These are phyloP conservation scores for Yamadazyma kanchanaburiensis DNA, from an alignment of 1,139 yeast genomes.

Conservation along the genomic window DNA sequence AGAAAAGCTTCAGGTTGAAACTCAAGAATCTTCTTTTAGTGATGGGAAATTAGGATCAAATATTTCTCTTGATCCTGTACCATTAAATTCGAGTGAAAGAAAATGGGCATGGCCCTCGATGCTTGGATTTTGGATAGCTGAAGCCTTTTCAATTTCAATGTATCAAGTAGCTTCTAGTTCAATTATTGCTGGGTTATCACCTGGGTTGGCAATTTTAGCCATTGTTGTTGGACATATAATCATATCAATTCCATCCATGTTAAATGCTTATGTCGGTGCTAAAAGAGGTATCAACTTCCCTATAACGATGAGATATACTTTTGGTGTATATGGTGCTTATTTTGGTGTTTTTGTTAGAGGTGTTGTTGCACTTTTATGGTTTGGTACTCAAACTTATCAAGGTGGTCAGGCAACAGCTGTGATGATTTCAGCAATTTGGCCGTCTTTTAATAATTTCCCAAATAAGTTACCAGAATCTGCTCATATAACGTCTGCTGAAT, in stretches of 20 bases:
- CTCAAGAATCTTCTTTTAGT: slow-evolving; percentile 6
- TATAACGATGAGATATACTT: slow-evolving; percentile 13
- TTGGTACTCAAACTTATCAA: slow-evolving; percentile 20
- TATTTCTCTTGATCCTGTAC: slow-evolving; percentile 9
- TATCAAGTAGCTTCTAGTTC: slow-evolving; percentile 12
- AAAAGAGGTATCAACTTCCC: slow-evolving; percentile 18
- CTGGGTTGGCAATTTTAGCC: slow-evolving; percentile 16
- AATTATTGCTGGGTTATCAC: slow-evolving; percentile 12
- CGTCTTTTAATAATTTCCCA: slow-evolving; percentile 15
- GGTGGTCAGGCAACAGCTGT: slow-evolving; percentile 18
- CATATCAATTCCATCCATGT: slow-evolving; percentile 20
- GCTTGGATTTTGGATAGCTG: slow-evolving; percentile 12
- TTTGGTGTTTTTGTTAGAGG: slow-evolving; percentile 19
- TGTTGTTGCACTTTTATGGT: slow-evolving; percentile 20
- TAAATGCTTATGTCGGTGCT: slow-evolving; percentile 17
- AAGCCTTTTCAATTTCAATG: slow-evolving; percentile 12
- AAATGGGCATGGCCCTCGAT: slow-evolving; percentile 11
- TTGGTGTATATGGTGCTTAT: slow-evolving; percentile 14
- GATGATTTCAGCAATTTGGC: slow-evolving; percentile 12
- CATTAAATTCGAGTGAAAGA: slow-evolving; percentile 7
- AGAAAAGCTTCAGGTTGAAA: slow-evolving; percentile 1
- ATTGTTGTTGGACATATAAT: slow-evolving; percentile 16
- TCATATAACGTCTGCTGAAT: slow-evolving; percentile 19
- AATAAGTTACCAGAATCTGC: slow-evolving; percentile 24
- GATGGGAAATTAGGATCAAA: slow-evolving; percentile 10